Base-by-base conservation (phyloP, 2,329 filamentous ascomycete species). In the Incumbomyces delicatus region DNA sequence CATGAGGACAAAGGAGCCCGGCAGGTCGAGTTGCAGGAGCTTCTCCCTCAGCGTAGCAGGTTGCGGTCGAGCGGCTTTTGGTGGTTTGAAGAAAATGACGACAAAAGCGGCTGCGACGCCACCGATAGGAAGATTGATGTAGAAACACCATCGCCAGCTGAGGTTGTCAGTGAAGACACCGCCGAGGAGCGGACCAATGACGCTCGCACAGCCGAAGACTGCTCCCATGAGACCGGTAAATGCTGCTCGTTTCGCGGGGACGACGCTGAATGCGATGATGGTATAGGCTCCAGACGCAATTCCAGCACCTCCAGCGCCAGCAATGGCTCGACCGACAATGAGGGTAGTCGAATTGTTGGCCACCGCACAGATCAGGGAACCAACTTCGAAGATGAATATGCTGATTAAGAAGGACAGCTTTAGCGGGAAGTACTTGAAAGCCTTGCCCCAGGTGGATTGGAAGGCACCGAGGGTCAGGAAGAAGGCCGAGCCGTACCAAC, bases 211-310 rank as follows among this genome's bases (percentile, higher is more conserved):
- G 20, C 59, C 60, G 42, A 57, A 62, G 1, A 53, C 47, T 13
- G 54, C 54, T 10, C 59, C 59, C 27, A 61, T 49, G 33, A 60
- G 8, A 13, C 59, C 61, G 8, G 67, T 72, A 52, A 74, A 75
- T 0, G 66, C 64, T 2, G 73, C 72, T 29, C 73, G 66, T 48
- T 68, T 63, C 22, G 58, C 57, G 10, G 74, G 62, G 8, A 71
- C 66, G 0, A 73, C 68, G 10, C 65, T 66, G 46, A 65, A 65
- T 4, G 69, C 64, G 14, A 76, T 61, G 50, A 76, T 74, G 20
- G 73, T 60, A 36, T 73, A 67, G 7, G 44, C 52, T 7, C 65
- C 66, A 6, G 53, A 51, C 2, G 57, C 50, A 18, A 65, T 55
- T 10, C 66, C 64, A 1, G 63, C 60, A 7, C 54, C 60, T 16